Evolutionary conservation across 75 land plant genomes (phyloP), one percentile per base, ranked within the genome.

Genomic region (Selaginella moellendorffii): DNA sequence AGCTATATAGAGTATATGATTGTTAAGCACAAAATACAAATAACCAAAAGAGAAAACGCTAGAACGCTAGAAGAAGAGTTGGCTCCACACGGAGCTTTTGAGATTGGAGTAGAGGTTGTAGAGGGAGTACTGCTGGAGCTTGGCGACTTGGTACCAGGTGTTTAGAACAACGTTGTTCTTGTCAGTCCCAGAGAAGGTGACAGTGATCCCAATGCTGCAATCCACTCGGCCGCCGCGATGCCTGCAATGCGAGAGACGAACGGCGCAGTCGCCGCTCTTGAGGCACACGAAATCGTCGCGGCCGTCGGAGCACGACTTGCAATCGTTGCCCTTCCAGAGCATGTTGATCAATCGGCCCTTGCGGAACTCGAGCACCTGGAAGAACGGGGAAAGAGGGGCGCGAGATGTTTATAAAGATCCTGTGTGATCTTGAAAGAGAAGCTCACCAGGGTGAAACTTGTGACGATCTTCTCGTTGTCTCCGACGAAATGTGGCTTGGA

Each of bases 121-220:
- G 29, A 91, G 79, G 10, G 97, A 91, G 64, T 87, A 91, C 67
- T 91, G 92, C 10, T 76, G 78, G 27, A 91, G 80, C 0, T 81
- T 84, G 52, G 61, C 62, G 9, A 87, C 81, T 71, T 91, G 89
- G 54, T 84, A 91, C 97, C 92, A 91, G 5, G 92, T 83, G 68
- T 91, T 91, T 31, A 91, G 68, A 19, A 74, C 88, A 1, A 69
- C 66, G 30, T 80, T 65, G 69, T 84, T 76, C 78, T 80, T 87
- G 60, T 91, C 97, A 23, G 85, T 85, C 24, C 97, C 92, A 12
- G 97, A 84, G 54, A 85, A 91, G 24, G 92, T 76, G n/a, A 82
- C 29, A 27, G 86, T 87, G 54, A 91, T 84, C 5, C 92, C 86
- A 22, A 87, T 65, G 63, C 84, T 91, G 76, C 97, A 91, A 67